Percentiles rank a stretch among this genome's conserved stretches.
phyloP scores from a whole-genome alignment of 345 rosid species.

The Salix purpurea region DNA sequence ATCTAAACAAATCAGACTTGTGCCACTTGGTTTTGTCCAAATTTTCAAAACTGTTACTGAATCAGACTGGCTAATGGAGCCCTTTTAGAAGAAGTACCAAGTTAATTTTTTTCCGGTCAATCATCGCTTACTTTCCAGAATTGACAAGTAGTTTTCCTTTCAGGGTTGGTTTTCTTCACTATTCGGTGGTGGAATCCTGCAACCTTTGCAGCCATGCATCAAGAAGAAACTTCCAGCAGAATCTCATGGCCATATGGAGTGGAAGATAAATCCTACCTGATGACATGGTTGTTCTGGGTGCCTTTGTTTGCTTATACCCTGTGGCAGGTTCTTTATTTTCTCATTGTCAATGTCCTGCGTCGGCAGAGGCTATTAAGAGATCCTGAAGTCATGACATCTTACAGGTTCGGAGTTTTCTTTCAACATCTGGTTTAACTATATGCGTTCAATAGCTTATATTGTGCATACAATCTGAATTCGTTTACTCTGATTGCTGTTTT shows the following conservation, averaged over 20 bases:
- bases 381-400: conserved; percentile 99
- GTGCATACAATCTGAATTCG: not conserved
- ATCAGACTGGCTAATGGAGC: not conserved
- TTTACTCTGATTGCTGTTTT: not conserved
- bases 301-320: conserved; percentile 80
- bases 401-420: conserved; percentile 44
- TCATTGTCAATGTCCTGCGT: conserved; percentile 86
- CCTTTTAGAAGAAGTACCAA: not conserved
- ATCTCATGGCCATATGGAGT: conserved; percentile 78
- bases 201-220: conserved; percentile 88
- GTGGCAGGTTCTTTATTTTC: conserved; percentile 89
- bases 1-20: too few species aligned
- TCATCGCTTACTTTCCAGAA: not conserved
- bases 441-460: not conserved
- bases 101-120: not conserved
- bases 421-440: not conserved
- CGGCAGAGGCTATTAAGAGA: conserved; percentile 85
- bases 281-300: conserved; percentile 81
- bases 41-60: too few species aligned
- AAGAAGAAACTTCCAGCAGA: conserved; percentile 61
- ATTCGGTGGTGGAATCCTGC: conserved; percentile 97
- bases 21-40: too few species aligned
- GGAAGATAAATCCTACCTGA: conserved; percentile 67
- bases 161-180: conserved; percentile 92
- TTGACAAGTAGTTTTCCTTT: conserved; percentile 18